Evolutionary conservation across 2,329 filamentous ascomycete species (phyloP).

Genomic region (Neofusicoccum parvum): DNA sequence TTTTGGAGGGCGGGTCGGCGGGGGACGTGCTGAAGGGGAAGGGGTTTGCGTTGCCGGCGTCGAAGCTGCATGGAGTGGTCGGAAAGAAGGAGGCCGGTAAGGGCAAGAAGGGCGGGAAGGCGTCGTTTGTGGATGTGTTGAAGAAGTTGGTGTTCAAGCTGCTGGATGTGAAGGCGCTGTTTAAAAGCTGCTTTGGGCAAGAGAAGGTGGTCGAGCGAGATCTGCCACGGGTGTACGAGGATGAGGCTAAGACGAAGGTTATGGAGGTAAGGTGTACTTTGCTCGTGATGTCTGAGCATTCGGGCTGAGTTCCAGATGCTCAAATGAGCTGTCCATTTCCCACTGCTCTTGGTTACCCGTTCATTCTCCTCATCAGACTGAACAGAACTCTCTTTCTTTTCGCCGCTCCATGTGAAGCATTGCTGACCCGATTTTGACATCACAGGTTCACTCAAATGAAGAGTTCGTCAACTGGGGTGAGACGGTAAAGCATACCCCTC

Average conservation of each 20-base stretch:
- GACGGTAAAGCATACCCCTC: constrained; percentile 43
- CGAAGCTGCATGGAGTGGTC: constrained; percentile 5
- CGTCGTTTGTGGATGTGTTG: constrained; percentile 19
- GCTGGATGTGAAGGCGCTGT: constrained; percentile 26
- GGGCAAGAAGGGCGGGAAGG: neutral
- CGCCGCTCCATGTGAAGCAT: too few species aligned
- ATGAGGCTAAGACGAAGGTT: too few species aligned
- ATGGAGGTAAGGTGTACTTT: too few species aligned
- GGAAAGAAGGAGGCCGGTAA: neutral
- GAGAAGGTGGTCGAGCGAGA: too few species aligned
- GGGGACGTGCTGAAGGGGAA: constrained; percentile 28
- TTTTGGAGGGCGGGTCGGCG: constrained; percentile 33
- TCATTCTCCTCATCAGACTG: too few species aligned
- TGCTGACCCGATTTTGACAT: neutral
- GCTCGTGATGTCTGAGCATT: too few species aligned
- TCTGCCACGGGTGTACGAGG: too few species aligned
- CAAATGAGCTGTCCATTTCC: too few species aligned
- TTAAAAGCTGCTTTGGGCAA: constrained; percentile 26
- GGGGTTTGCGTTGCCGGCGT: constrained; percentile 25
- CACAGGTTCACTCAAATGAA: constrained; percentile 27
- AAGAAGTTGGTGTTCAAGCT: constrained; percentile 24
- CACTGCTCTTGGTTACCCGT: too few species aligned
- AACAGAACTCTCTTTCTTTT: too few species aligned
- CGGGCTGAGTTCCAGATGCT: too few species aligned
- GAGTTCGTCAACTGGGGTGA: constrained; percentile 48